These are phyloP conservation scores for Loxodes magnus DNA, from an alignment of 73 alveolate genomes.

Conservation along the genomic window DNA sequence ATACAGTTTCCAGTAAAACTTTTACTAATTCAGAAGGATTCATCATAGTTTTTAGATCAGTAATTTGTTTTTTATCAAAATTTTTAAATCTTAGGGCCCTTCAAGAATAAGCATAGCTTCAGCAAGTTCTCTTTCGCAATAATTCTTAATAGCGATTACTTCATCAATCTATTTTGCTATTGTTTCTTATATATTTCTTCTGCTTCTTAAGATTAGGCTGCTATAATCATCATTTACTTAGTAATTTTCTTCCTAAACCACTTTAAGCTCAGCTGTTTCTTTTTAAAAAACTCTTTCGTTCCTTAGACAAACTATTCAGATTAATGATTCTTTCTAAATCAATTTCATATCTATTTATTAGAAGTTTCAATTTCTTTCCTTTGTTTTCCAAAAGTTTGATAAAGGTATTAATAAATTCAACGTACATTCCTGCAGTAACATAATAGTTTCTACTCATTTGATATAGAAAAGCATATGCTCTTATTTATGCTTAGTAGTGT, in stretches of 20 bases:
- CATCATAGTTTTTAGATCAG: conserved; percentile 37
- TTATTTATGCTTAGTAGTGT: conserved; percentile 81
- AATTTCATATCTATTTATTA: conserved; percentile 34
- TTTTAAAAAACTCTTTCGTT: conserved; percentile 90
- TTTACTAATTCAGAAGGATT: conserved; percentile 67
- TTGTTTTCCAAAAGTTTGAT: conserved; percentile 64
- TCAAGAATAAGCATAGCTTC: conserved; percentile 73
- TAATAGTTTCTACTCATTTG: conserved; percentile 92
- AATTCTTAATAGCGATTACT: conserved; percentile 79
- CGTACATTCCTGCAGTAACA: conserved; percentile 98
- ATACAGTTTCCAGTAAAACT: conserved; percentile 77
- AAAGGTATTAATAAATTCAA: conserved; percentile 96
- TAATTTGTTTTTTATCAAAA: conserved; percentile 48
- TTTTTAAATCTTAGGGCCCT: conserved; percentile 48
- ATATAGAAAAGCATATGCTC: conserved; percentile 78
- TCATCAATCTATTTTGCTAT: conserved; percentile 77
- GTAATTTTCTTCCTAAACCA: conserved; percentile 92
- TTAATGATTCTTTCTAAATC: conserved; percentile 81
- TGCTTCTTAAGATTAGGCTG: conserved; percentile 89
- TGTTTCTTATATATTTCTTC: conserved; percentile 91
- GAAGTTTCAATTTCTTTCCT: conserved; percentile 19
- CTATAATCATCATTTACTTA: conserved; percentile 84
- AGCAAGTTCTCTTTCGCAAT: conserved; percentile 83
- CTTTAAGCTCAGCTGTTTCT: conserved; percentile 87
- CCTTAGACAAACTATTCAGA: conserved; percentile 91